These are phyloP conservation scores for Blastobotrys buckinghamii DNA, from an alignment of 1,139 yeast species.

Conservation along the genomic window DNA sequence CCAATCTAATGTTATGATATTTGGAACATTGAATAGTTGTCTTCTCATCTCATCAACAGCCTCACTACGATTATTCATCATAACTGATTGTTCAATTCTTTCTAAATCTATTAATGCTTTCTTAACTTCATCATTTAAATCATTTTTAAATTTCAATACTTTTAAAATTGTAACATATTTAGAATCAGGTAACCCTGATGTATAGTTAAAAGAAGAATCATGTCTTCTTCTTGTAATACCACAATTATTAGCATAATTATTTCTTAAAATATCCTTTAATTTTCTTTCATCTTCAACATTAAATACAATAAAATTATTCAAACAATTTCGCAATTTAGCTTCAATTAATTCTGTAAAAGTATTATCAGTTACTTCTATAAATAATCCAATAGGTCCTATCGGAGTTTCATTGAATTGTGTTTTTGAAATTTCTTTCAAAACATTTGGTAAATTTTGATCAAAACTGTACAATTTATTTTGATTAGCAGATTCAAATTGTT, in stretches of 20 bases:
- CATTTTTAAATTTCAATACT: slow-evolving; percentile 50
- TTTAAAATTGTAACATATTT: slow-evolving; percentile 50
- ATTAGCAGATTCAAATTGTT: slow-evolving; percentile 3
- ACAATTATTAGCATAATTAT: slow-evolving; percentile 26
- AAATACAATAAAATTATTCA: slow-evolving; percentile 64
- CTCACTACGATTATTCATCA: slow-evolving; percentile 46
- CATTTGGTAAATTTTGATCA: neutral
- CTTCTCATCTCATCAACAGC: slow-evolving; percentile 39
- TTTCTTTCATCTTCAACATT: slow-evolving; percentile 53
- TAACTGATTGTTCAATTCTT: slow-evolving; percentile 52
- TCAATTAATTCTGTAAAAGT: slow-evolving; percentile 64
- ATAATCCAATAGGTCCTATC: slow-evolving; percentile 79
- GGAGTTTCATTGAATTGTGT: slow-evolving; percentile 45
- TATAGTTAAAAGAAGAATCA: slow-evolving; percentile 49
- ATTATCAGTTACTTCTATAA: slow-evolving; percentile 52
- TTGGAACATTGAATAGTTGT: slow-evolving; percentile 39
- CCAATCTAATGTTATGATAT: slow-evolving; percentile 35
- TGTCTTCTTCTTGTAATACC: slow-evolving; percentile 43
- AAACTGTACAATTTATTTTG: neutral
- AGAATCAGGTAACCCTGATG: slow-evolving; percentile 34
- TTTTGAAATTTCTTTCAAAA: neutral
- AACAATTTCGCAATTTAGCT: slow-evolving; percentile 40
- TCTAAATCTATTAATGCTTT: slow-evolving; percentile 64
- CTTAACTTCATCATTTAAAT: slow-evolving; percentile 47
- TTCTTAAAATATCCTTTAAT: slow-evolving; percentile 42